Evolutionary conservation across 352 stramenopile species (phyloP).

Genomic region (Phytophthora pistaciae): DNA sequence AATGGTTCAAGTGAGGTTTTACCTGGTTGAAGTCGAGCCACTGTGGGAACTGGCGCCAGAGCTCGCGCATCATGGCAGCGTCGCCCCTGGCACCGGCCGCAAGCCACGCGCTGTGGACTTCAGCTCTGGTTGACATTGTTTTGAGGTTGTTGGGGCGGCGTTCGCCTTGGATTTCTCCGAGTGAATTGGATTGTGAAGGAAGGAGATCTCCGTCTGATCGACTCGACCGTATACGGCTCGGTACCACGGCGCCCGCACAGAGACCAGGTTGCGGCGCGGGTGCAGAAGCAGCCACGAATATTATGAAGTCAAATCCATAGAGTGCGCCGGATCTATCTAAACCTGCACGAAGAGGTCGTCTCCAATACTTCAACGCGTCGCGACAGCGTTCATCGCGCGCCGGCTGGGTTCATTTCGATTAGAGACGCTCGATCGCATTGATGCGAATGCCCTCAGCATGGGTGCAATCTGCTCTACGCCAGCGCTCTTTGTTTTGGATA

Average conservation of each 20-base stretch:
- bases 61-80: constrained; percentile 16
- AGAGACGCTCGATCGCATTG: background rate
- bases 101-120: constrained; percentile 32
- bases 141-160: background rate
- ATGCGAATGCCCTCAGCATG: background rate
- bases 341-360: background rate
- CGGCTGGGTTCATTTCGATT: background rate
- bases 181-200: background rate
- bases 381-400: background rate
- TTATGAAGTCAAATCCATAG: background rate
- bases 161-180: background rate
- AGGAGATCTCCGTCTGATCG: background rate
- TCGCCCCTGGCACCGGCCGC: constrained; percentile 19
- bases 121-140: background rate
- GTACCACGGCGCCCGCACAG: background rate
- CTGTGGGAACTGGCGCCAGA: constrained; percentile 16
- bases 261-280: background rate
- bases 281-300: background rate
- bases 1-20: constrained; percentile 15
- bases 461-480: background rate
- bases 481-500: too few species aligned
- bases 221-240: background rate
- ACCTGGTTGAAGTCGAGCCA: constrained; percentile 39
- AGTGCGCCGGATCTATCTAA: background rate
- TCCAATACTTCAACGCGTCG: background rate